These are phyloP conservation scores for Rhodofomes roseus DNA, from an alignment of 1,284 basidiomycete genomes.

Conservation along the genomic window DNA sequence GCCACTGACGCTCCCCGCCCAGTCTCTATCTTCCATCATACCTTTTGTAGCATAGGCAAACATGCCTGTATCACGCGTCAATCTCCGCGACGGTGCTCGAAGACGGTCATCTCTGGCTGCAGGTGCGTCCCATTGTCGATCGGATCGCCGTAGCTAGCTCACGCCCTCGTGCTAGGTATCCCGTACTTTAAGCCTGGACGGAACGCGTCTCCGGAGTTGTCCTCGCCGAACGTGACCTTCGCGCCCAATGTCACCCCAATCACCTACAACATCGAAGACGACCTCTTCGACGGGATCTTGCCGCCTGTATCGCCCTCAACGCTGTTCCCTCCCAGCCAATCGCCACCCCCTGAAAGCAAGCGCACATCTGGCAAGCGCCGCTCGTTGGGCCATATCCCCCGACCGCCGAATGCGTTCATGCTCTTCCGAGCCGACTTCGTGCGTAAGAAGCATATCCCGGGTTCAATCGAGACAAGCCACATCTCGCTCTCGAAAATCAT, in stretches of 20 bases:
- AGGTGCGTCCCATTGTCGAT: neutral
- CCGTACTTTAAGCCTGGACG: slow-evolving; percentile 49
- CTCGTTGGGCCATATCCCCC: slow-evolving; percentile 72
- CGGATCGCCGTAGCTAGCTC: neutral
- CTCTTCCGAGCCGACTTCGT: slow-evolving; percentile 90
- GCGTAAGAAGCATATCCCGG: slow-evolving; percentile 74
- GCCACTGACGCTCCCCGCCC: neutral
- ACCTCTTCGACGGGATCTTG: slow-evolving; percentile 15
- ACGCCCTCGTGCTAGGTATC: slow-evolving; percentile 28
- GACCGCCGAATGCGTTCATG: slow-evolving; percentile 93
- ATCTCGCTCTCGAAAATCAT: slow-evolving; percentile 74
- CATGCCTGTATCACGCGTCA: neutral
- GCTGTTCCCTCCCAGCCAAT: slow-evolving; percentile 31
- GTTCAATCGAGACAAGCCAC: slow-evolving; percentile 81
- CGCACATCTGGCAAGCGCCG: slow-evolving; percentile 52
- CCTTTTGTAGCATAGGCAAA: slow-evolving; percentile 1
- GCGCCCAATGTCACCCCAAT: slow-evolving; percentile 70
- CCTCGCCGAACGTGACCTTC: slow-evolving; percentile 57
- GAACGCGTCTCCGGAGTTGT: slow-evolving; percentile 32
- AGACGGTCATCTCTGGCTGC: neutral
- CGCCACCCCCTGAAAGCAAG: slow-evolving; percentile 25
- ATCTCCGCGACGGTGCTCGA: neutral
- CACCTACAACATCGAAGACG: slow-evolving; percentile 42
- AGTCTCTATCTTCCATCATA: neutral
- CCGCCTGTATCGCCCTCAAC: slow-evolving; percentile 29